These are phyloP conservation scores for Rhodotorula sphaerocarpa DNA, from an alignment of 768 basidiomycete species.

Conservation along the genomic window DNA sequence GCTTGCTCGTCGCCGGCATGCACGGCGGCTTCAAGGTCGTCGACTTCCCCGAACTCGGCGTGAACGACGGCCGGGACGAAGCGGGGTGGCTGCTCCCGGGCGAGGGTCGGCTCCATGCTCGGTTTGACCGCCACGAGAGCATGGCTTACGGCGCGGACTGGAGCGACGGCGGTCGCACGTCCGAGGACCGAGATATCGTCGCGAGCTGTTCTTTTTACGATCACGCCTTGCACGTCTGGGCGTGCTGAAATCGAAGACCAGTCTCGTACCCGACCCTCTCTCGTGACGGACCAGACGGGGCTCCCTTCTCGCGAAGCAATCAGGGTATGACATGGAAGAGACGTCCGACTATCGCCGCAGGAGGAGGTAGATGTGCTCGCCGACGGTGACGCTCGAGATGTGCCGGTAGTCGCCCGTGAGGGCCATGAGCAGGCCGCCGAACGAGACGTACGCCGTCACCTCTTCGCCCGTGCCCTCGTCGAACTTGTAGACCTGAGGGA, in stretches of 20 bases:
- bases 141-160: conserved; percentile 91
- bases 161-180: conserved; percentile 50
- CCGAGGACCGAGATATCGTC: conserved; percentile 50
- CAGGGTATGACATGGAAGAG: too few species aligned
- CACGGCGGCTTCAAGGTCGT: conserved; percentile 90
- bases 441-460: conserved; percentile 95
- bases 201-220: conserved; percentile 96
- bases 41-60: conserved; percentile 46
- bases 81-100: conserved; percentile 29
- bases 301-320: too few species aligned
- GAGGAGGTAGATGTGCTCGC: conserved; percentile 83
- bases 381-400: conserved; percentile 81
- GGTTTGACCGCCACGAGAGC: conserved; percentile 68
- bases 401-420: conserved; percentile 86
- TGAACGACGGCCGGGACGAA: conserved; percentile 3
- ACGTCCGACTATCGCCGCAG: conserved; percentile 49
- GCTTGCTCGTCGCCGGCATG: conserved; percentile 92
- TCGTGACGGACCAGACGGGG: neutral
- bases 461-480: conserved; percentile 74
- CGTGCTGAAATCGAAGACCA: neutral
- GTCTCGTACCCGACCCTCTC: neutral
- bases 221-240: conserved; percentile 71
- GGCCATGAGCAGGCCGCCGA: conserved; percentile 90
- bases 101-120: conserved; percentile 47
- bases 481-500: conserved; percentile 84